Evolutionary conservation across 1,284 basidiomycete genomes (phyloP).

Genomic region (Malassezia japonica): DNA sequence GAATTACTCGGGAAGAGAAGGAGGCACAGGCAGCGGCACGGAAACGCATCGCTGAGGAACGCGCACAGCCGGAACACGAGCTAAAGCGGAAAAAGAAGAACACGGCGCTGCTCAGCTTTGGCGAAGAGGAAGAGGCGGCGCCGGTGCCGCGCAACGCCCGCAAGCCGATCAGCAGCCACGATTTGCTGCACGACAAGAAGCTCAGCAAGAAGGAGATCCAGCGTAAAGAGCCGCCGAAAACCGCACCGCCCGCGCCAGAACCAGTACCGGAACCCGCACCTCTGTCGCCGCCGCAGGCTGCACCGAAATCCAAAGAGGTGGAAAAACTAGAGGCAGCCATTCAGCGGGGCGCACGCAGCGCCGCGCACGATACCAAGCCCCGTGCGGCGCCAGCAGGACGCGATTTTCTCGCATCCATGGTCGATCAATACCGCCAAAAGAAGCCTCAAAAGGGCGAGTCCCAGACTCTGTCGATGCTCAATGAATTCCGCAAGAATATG

Average conservation of each 20-base stretch:
- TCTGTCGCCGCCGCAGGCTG: not conserved
- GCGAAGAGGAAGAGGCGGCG: constrained; percentile 27
- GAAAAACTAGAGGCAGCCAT: not conserved
- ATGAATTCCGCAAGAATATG: constrained; percentile 1
- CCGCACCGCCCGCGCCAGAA: not conserved
- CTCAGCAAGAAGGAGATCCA: constrained; percentile 19
- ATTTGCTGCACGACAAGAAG: constrained; percentile 33
- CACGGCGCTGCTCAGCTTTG: constrained; percentile 34
- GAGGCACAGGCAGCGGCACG: constrained; percentile 58
- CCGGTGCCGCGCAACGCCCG: not conserved
- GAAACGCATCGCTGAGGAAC: not conserved
- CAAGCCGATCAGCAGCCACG: constrained; percentile 41
- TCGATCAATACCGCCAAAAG: constrained; percentile 2
- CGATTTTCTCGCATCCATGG: not conserved
- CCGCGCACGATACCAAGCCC: not conserved
- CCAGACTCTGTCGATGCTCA: not conserved
- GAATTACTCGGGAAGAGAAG: constrained; percentile 88
- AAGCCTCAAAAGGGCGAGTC: not conserved
- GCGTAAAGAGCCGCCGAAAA: not conserved
- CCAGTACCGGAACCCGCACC: not conserved
- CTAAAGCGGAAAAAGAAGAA: constrained; percentile 24
- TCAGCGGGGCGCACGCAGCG: not conserved
- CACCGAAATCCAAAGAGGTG: not conserved
- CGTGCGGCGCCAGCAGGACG: not conserved
- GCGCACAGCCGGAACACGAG: constrained; percentile 5